Evolutionary conservation across 2,329 filamentous ascomycete genomes (phyloP), one percentile per base, ranked within the genome.

Genomic region (Moelleriella libera): DNA sequence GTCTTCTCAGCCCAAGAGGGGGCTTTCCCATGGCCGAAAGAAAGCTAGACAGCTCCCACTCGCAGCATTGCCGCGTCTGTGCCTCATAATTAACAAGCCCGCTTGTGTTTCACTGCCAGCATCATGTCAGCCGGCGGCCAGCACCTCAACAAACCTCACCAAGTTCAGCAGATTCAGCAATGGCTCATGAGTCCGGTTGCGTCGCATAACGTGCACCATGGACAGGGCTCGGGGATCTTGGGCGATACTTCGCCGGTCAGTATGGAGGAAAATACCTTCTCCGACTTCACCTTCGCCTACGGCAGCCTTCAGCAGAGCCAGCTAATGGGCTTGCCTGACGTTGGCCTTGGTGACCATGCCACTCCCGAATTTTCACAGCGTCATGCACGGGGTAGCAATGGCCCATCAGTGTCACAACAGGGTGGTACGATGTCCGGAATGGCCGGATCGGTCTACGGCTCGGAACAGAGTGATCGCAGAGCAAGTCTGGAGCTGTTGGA

Each of bases 211-310:
- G 48, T 59, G 21, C 60, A 57, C 49, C 54, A 49, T 30, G 49
- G 48, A 11, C 52, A 44, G 31, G 49, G 51, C 47, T 51, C 55
- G 49, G 48, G 51, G 41, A 48, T 51, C 49, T 51, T 57, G 47
- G 53, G 55, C 37, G 51, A 53, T 45, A 49, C 45, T 30, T 50
- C 53, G 32, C 48, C 53, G 34, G 48, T 54, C 52, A 56, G 70
- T 55, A 68, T 74, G 55, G 69, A 74, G 52, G 54, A 65, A 34
- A 60, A 69, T 12, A 69, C 72, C 45, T 79, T 78, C 37, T 61
- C 70, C 10, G 70, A 72, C 45, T 79, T 78, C 55, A 64, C 65
- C 51, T 78, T 77, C 55, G 57, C 8, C 34, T 37, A 37, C 34
- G 8, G 12, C 34, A 12, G 12, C 12, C 8, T 12, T 8, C 34